Evolutionary conservation across 2,329 filamentous ascomycete genomes (phyloP).

Genomic region (Monilinia fructigena): DNA sequence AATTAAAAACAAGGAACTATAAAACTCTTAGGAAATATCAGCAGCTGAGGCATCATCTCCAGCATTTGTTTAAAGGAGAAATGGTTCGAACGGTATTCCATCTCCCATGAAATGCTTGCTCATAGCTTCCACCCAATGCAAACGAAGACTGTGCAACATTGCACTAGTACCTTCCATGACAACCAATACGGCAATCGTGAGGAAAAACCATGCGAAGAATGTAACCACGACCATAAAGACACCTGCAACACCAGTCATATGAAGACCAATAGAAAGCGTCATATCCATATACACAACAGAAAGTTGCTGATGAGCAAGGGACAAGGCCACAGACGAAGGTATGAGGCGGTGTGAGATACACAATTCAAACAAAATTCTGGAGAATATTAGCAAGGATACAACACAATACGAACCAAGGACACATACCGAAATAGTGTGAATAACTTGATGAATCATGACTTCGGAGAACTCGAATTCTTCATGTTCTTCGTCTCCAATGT

Average conservation of each 20-base stretch:
- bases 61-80: constrained; percentile 79
- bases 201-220: constrained; percentile 87
- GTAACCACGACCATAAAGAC: constrained; percentile 77
- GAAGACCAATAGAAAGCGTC: constrained; percentile 80
- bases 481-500: constrained; percentile 81
- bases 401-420: constrained; percentile 10
- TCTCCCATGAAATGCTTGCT: constrained; percentile 95
- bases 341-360: constrained; percentile 97
- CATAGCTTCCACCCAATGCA: constrained; percentile 98
- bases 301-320: constrained; percentile 95
- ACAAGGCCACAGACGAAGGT: constrained; percentile 96
- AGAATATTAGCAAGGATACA: constrained; percentile 37
- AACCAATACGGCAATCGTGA: constrained; percentile 77
- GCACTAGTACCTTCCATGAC: constrained; percentile 96
- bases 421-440: constrained; percentile 94
- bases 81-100: constrained; percentile 82
- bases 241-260: constrained; percentile 62
- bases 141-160: constrained; percentile 87
- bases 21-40: constrained; percentile 44
- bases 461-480: constrained; percentile 98
- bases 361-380: constrained; percentile 98
- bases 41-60: constrained; percentile 73
- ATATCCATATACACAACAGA: constrained; percentile 94
- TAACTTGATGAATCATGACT: constrained; percentile 98
- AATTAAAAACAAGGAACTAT: constrained; percentile 19